A percentile compares a stretch with the other conserved stretches of the same genome.
Conservation (phyloP, 768 basidiomycete genomes). For the Lepiota venenata region DNA sequence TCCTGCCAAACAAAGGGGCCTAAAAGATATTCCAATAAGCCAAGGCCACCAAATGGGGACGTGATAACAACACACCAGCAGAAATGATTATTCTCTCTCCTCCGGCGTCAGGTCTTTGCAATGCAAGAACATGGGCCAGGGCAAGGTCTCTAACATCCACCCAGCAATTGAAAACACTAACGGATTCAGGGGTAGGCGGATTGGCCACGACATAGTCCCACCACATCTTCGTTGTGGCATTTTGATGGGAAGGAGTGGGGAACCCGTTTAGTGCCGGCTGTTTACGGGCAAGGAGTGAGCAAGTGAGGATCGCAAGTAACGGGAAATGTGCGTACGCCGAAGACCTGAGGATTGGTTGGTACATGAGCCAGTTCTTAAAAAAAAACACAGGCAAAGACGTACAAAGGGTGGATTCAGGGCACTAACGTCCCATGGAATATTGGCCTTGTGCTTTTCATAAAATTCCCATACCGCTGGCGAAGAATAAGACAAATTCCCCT, state of each 20-base stretch:
- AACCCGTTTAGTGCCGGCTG: slow-evolving; percentile 4
- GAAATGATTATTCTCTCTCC: slow-evolving; percentile 51
- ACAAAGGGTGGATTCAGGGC: slow-evolving; percentile 53
- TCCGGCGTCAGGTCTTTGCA: slow-evolving; percentile 44
- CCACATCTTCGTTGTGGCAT: slow-evolving; percentile 11
- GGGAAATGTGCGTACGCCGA: slow-evolving; percentile 22
- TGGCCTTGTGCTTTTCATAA: slow-evolving; percentile 31
- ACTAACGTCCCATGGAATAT: slow-evolving; percentile 48
- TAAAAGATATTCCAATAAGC: neutral
- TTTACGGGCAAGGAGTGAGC: neutral
- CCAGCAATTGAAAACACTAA: slow-evolving; percentile 20
- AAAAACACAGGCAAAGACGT: slow-evolving; percentile 11
- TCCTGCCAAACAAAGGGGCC: neutral
- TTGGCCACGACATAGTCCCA: slow-evolving; percentile 14
- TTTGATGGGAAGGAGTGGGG: neutral
- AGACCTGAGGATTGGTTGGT: neutral
- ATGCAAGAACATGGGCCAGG: slow-evolving; percentile 46
- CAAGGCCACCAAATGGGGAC: neutral
- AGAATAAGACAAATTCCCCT: neutral
- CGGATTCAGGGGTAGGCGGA: neutral
- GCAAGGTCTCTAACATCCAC: slow-evolving; percentile 50
- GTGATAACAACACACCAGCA: slow-evolving; percentile 18
- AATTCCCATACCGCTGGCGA: slow-evolving; percentile 40
- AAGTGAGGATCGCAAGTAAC: neutral
- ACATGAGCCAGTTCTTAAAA: slow-evolving; percentile 4